Base-by-base conservation (phyloP, 768 basidiomycete species). In the Suillus spraguei region DNA sequence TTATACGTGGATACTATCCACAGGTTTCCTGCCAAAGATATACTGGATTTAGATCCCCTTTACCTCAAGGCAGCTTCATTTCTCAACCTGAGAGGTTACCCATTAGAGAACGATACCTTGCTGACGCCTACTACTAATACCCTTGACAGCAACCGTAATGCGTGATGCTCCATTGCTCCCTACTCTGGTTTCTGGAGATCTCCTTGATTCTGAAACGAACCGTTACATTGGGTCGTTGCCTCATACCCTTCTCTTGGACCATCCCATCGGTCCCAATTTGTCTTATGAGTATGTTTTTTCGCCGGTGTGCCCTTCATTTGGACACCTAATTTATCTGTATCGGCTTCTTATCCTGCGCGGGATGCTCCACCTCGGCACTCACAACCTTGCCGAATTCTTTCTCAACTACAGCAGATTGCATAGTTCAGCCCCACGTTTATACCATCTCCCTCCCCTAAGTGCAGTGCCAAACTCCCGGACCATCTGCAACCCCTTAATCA, bases 191-290 rank as follows among this genome's bases (percentile, higher is more conserved):
- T 52, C 39, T 32, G 56, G 56, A 32, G 17, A 41, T 33, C 24
- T 28, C 55, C 56, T 39, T 24, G 22, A 56, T 39, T 53, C 22
- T 56, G 39, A 42, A 58, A 58, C 56, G 39, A 58, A 28, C 56
- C 56, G 39, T 20, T 58, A 3, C 17, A 11, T 58, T 20, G 56
- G 56, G 56, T 24, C 39, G 24, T 20, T 16, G 28, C 56, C 56
- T 58, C 41, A 41, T 39, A 13, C 17, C 39, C 56, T 58, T 58
- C 16, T 4, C 10, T 35, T 53, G 20, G n/a, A 6, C 38, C 56
- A 41, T 58, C 17, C 1, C 2, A 22, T 28, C 24, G 56, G 39
- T 41, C 11, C 24, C 10, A 41, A 41, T 58, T 58, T 20, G 56
- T 58, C 39, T 20, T 20, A 38, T 13, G 56, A 17, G 41, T 58